Evolutionary conservation across 768 basidiomycete genomes (phyloP), one percentile per base, ranked within the genome.

Genomic region (Lentinula aciculospora): DNA sequence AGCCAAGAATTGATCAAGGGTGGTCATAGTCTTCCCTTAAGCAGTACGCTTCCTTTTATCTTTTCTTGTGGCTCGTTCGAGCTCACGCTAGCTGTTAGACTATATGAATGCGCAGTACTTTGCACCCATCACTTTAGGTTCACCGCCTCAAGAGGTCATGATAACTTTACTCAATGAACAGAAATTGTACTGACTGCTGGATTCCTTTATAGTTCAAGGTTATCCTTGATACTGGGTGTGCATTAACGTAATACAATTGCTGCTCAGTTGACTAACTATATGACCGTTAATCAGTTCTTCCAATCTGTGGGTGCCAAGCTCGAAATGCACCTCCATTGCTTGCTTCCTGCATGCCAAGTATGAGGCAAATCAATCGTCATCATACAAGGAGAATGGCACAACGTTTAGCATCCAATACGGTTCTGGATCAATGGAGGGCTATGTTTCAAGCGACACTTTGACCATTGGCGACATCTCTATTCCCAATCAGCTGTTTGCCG

Each of bases 81-180:
- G 61, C 56, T 57, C n/a, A n/a, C n/a, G 21, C 53, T 54, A 21
- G 44, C 55, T 21, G 17, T 57, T 13, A 97, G 95, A 98, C 78
- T 98, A 92, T 75, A 85, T 95, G 86, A 98, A 98, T 69, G 95
- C 97, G 34, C 95, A 99, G 71, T 98, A 99, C 74, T 99, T 82
- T 69, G 81, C 94, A 19, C 89, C 94, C 61, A 96, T 98, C 60
- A 68, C 77, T 1, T 69, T 98, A 56, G 96, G 96, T 15, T 81
- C 77, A 0, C 96, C 96, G 21, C 81, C 93, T 34, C 96, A 98
- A 72, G 74, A 67, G 3, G 88, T 89, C 69, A 44, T 4, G 12
- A 44, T 40, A 44, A 1, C 8, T 21, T 7, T 44, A 0, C n/a
- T 7, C 12, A 3, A 2, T 25, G 42, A 44, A 6, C 54, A 34